Base-by-base conservation (phyloP, 306 rosid genomes). In the Castanospermum australe region DNA sequence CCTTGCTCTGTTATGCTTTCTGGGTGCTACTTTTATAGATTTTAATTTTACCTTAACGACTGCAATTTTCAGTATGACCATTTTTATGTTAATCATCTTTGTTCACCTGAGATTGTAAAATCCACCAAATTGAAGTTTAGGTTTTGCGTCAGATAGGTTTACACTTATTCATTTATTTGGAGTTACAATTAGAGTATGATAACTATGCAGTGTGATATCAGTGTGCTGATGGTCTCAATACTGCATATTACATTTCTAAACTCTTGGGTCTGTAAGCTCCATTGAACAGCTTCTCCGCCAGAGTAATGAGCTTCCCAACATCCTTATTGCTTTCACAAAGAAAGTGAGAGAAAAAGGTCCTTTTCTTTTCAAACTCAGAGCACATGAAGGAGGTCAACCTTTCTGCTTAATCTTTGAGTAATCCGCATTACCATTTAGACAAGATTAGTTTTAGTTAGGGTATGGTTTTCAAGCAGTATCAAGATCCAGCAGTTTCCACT, bases 71-170 rank as follows among this genome's bases (percentile, higher is more conserved):
- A 42, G 13, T 30, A 10, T 70, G 62, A 3, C 33, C 45, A 22
- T 67, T 67, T 25, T 48, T 78, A 2, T 42, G 67, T 57, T 33
- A 28, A 45, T 79, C n/a, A 48, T 66, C 22, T 79, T 52, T 55
- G 7, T 32, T 44, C 56, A 15, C 18, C 13, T 38, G 45, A 50
- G 51, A 24, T 32, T 70, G 59, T 67, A 32, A 41, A 55, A 50
- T 67, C 21, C 35, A 5, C 50, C 15, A 5, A 35, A 18, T 33
- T 84, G 78, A 74, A 75, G 74, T 17, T 15, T 52, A 69, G 64
- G 15, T 15, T 18, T 24, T 6, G 48, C 8, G 1, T 60, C 24
- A 38, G 51, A 76, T 76, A 59, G 36, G 73, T 65, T 60, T 41
- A 14, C 25, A 22, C 54, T 52, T 62, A 50, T 64, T 50, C 4